These are phyloP conservation scores for Scheffersomyces stambukii DNA, from an alignment of 1,139 yeast species.

Conservation along the genomic window DNA sequence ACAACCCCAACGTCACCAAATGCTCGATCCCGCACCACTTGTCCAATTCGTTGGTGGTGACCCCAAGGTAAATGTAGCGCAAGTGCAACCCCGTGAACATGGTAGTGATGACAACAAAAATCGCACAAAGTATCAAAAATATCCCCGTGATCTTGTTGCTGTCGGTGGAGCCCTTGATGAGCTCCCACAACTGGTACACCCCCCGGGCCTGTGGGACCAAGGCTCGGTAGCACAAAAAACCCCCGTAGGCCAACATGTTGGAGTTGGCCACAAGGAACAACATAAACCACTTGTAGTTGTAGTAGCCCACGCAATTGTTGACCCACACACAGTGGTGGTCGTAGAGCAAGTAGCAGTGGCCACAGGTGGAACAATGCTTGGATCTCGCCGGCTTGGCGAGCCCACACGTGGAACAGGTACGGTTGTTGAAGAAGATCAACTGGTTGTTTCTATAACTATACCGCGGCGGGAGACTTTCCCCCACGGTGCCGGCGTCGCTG, in stretches of 20 bases:
- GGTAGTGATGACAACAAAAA: conserved; percentile 49
- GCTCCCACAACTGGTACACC: conserved; percentile 14
- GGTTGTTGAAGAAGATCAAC: conserved; percentile 51
- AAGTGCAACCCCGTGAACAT: conserved; percentile 63
- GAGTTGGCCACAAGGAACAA: conserved; percentile 55
- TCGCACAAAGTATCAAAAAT: conserved; percentile 47
- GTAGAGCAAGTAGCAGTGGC: conserved; percentile 57
- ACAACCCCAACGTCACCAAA: conserved; percentile 39
- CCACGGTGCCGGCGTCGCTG: conserved; percentile 52
- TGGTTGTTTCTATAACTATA: conserved; percentile 33
- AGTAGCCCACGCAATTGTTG: conserved; percentile 82
- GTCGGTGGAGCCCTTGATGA: conserved; percentile 25
- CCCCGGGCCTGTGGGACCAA: conserved; percentile 13
- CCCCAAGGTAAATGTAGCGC: conserved; percentile 66
- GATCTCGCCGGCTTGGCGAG: conserved; percentile 79
- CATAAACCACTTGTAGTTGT: conserved; percentile 71
- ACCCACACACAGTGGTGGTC: conserved; percentile 98
- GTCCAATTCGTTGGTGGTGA: conserved; percentile 83
- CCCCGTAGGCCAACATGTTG: conserved; percentile 60
- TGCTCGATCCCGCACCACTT: conserved; percentile 80
- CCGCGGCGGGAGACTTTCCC: conserved; percentile 13
- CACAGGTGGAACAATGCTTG: conserved; percentile 80
- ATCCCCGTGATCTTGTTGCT: conserved; percentile 47
- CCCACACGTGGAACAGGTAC: conserved; percentile 54
- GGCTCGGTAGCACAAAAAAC: conserved; percentile 32